Percentiles rank a stretch among this genome's conserved stretches.
phyloP scores from a whole-genome alignment of 2,329 filamentous ascomycete species.

The Ceratocystis harringtonii region DNA sequence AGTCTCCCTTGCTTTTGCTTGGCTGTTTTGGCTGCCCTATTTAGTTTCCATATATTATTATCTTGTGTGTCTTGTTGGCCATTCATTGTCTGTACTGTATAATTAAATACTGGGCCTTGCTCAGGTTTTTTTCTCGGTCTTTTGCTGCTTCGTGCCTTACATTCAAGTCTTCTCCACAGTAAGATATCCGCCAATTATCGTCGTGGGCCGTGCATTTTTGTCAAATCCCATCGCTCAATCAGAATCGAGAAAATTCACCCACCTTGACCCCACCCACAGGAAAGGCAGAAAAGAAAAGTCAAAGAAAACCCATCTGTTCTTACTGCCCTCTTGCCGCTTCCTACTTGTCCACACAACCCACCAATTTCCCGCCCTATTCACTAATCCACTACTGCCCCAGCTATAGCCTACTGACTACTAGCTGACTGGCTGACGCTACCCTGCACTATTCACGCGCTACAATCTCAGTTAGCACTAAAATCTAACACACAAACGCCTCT shows the following conservation, averaged over 20 bases:
- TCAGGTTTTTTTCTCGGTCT: slow-evolving; percentile 9
- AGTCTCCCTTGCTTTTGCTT: too few relatives aligned
- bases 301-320: background rate
- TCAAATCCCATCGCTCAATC: background rate
- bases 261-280: background rate
- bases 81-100: background rate
- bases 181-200: background rate
- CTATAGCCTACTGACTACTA: background rate
- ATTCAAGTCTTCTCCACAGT: slow-evolving; percentile 1
- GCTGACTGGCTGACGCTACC: background rate
- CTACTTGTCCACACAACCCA: background rate
- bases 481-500: background rate
- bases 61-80: background rate
- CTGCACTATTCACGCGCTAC: background rate
- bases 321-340: background rate
- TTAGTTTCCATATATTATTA: background rate
- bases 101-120: background rate
- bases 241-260: background rate
- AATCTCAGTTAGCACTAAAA: slow-evolving; percentile 1
- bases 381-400: background rate
- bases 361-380: background rate
- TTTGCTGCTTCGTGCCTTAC: background rate
- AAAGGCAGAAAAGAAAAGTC: background rate
- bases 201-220: slow-evolving; percentile 2
- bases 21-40: too few relatives aligned